Evolutionary conservation across 2,329 filamentous ascomycete species (phyloP).

Genomic region (Aspergillus flavus): DNA sequence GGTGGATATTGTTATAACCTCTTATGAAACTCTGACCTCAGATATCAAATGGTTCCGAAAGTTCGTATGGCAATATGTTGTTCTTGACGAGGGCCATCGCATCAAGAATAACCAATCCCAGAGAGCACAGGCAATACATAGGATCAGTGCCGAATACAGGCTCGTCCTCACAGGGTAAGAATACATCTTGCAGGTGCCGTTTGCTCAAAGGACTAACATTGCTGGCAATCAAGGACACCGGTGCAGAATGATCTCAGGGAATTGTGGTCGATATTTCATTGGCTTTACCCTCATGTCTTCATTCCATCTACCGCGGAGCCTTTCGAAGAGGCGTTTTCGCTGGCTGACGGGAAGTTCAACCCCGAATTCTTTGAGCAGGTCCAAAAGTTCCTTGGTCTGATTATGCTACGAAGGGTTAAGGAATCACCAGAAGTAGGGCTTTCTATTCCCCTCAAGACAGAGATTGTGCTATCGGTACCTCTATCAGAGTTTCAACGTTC

Average conservation of each 20-base stretch:
- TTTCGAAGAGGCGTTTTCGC: slow-evolving; percentile 60
- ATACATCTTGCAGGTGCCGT: background rate
- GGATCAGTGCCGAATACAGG: slow-evolving; percentile 51
- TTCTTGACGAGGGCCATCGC: slow-evolving; percentile 58
- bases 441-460: slow-evolving; percentile 58
- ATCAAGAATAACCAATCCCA: slow-evolving; percentile 54
- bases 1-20: slow-evolving; percentile 47
- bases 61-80: slow-evolving; percentile 56
- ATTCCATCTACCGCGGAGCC: slow-evolving; percentile 50
- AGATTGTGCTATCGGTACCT: slow-evolving; percentile 60
- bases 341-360: slow-evolving; percentile 57
- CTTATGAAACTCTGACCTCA: slow-evolving; percentile 51
- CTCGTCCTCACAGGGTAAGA: slow-evolving; percentile 51
- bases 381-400: slow-evolving; percentile 55
- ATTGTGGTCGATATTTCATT: slow-evolving; percentile 60
- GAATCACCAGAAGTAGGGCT: slow-evolving; percentile 57
- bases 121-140: slow-evolving; percentile 46
- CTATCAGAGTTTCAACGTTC: slow-evolving; percentile 61
- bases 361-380: slow-evolving; percentile 57
- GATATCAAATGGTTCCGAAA: slow-evolving; percentile 55
- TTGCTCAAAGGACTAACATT: background rate
- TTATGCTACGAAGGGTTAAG: slow-evolving; percentile 64
- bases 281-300: slow-evolving; percentile 63
- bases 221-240: slow-evolving; percentile 46
- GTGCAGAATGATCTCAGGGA: slow-evolving; percentile 62